These are phyloP conservation scores for Termitomyces sp. DNA, from an alignment of 768 basidiomycete species.

Conservation along the genomic window DNA sequence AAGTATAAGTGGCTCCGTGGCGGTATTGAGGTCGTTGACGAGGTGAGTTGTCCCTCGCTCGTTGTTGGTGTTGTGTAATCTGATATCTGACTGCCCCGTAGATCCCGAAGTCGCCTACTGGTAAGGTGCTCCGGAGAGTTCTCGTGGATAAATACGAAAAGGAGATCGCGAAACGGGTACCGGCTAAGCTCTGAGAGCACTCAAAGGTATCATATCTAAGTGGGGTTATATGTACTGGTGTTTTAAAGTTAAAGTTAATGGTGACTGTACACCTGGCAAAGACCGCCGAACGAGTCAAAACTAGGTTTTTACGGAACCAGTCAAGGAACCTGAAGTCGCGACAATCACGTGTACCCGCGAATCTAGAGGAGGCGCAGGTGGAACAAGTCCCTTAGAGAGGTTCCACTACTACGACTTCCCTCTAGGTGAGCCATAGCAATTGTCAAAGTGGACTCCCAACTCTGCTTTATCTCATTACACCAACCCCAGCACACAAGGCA, in stretches of 20 bases:
- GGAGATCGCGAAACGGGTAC: conserved; percentile 20
- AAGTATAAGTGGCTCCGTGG: conserved; percentile 77
- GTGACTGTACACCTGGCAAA: not conserved
- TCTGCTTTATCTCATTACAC: too few relatives aligned
- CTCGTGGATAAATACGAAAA: conserved; percentile 58
- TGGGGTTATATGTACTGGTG: not conserved
- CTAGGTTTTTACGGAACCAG: too few relatives aligned
- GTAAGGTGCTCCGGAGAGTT: conserved; percentile 62
- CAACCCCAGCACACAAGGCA: too few relatives aligned
- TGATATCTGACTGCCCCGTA: conserved; percentile 18
- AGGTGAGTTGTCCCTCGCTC: conserved; percentile 41
- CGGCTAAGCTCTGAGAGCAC: conserved; percentile 27
- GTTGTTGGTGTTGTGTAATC: too few relatives aligned
- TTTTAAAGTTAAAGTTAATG: not conserved
- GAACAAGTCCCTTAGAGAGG: too few relatives aligned
- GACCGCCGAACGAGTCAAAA: too few relatives aligned
- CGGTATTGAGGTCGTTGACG: conserved; percentile 59
- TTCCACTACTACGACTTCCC: too few relatives aligned
- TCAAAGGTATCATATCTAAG: not conserved
- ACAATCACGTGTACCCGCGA: too few relatives aligned
- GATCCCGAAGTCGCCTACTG: conserved; percentile 76
- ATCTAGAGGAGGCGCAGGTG: too few relatives aligned
- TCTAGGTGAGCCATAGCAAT: too few relatives aligned
- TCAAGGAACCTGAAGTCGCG: too few relatives aligned
- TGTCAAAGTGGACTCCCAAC: too few relatives aligned